These are phyloP conservation scores for Carex pumila DNA, from an alignment of 176 grass and related monocot species.

Conservation along the genomic window DNA sequence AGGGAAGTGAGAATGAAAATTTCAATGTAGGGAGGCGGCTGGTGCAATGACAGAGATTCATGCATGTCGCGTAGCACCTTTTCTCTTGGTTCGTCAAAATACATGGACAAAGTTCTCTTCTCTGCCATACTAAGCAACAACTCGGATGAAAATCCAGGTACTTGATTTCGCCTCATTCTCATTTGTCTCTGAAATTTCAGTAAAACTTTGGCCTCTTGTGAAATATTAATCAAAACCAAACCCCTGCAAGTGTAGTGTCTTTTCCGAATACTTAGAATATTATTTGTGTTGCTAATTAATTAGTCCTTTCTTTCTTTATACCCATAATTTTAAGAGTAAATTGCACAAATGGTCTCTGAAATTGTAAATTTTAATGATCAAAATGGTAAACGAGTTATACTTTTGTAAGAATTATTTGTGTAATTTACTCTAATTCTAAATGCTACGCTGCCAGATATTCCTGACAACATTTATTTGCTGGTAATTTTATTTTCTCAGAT, in stretches of 20 bases:
- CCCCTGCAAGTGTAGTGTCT: not conserved
- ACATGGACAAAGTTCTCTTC: constrained; percentile 26
- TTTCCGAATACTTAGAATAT: not conserved
- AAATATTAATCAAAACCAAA: not conserved
- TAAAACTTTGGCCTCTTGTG: not conserved
- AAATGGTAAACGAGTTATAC: no score
- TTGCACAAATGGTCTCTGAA: no score
- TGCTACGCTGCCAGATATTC: not conserved
- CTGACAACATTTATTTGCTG: not conserved
- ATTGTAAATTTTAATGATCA: no score
- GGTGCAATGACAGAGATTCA: constrained; percentile 20
- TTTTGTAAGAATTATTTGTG: no score
- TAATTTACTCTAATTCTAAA: no score
- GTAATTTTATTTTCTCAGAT: constrained; percentile 32
- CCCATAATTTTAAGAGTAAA: no score
- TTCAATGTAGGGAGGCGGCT: constrained; percentile 27
- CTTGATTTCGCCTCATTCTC: not conserved
- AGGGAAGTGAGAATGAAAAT: not conserved
- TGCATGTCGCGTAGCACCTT: constrained; percentile 8
- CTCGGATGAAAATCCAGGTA: constrained; percentile 29
- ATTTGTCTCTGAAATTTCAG: not conserved
- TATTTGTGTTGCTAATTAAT: not conserved
- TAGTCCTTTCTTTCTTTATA: not conserved
- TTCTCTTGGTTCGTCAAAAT: constrained; percentile 24
- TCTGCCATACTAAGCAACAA: constrained; percentile 25